Conservation (phyloP, 352 stramenopile species). For the Phytophthora pini region DNA sequence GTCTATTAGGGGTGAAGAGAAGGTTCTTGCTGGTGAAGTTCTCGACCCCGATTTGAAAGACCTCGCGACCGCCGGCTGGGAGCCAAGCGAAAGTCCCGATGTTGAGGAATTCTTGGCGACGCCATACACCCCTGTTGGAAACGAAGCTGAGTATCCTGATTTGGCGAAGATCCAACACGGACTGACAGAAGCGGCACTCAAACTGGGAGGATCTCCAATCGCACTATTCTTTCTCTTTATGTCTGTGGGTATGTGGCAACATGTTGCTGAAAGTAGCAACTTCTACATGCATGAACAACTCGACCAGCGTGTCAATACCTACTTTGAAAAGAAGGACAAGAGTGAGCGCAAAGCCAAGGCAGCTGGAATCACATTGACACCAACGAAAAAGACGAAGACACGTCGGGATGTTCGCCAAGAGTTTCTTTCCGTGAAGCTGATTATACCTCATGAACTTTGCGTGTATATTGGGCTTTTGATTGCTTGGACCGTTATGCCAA, state of each 20-base stretch:
- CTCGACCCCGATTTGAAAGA: constrained; percentile 1
- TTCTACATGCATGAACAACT: constrained; percentile 21
- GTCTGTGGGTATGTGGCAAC: constrained; percentile 16
- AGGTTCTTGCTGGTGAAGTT: constrained; percentile 6
- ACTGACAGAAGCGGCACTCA: constrained; percentile 1
- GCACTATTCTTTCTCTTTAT: constrained; percentile 17
- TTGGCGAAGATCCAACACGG: not conserved
- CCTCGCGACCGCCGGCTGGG: not conserved
- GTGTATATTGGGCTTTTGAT: constrained; percentile 7
- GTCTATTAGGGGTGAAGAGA: not conserved
- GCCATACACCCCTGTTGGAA: not conserved
- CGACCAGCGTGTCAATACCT: constrained; percentile 3
- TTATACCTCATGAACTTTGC: constrained; percentile 6
- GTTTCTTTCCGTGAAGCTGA: constrained; percentile 5
- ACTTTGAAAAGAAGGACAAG: constrained; percentile 5
- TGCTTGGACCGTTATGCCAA: not conserved
- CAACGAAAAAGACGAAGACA: not conserved
- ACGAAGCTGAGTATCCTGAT: constrained; percentile 1
- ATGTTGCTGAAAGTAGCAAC: constrained; percentile 21
- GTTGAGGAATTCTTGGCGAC: not conserved
- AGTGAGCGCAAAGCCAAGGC: not conserved
- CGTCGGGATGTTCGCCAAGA: constrained; percentile 6
- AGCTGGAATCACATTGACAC: not conserved
- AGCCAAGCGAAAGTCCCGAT: not conserved
- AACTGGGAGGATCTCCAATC: constrained; percentile 2